phyloP scores from a whole-genome alignment of 805 yeast species.

The Saccharomycopsis capsularis region DNA sequence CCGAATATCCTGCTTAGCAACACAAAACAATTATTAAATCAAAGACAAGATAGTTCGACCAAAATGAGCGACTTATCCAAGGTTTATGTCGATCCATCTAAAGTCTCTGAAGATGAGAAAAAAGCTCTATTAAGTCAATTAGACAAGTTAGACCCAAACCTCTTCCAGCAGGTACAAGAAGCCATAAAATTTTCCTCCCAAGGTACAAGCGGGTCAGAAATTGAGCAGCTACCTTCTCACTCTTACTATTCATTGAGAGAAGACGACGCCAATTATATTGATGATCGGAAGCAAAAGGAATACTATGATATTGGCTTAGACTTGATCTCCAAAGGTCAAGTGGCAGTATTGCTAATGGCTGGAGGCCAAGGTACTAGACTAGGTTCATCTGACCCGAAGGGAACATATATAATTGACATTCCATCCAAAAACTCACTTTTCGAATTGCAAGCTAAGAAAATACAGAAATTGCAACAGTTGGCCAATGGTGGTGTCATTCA shows the following conservation, averaged over 20 bases:
- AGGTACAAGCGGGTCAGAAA: constrained; percentile 22
- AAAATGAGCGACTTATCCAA: constrained; percentile 2
- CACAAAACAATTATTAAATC: too few relatives aligned
- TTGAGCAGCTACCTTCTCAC: constrained; percentile 47
- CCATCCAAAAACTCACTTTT: constrained; percentile 82
- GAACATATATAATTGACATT: constrained; percentile 81
- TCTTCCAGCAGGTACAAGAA: constrained; percentile 19
- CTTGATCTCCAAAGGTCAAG: constrained; percentile 64
- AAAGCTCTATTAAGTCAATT: constrained; percentile 7
- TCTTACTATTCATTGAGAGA: constrained; percentile 42
- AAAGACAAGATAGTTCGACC: too few relatives aligned
- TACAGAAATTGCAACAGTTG: constrained; percentile 53
- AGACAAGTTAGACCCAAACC: constrained; percentile 10
- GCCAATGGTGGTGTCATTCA: constrained; percentile 43
- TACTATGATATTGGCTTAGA: constrained; percentile 55
- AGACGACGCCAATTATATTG: constrained; percentile 26
- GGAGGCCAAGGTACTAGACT: constrained; percentile 98
- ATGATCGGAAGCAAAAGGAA: constrained; percentile 27
- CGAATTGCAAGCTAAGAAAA: constrained; percentile 88
- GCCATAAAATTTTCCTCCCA: constrained; percentile 31
- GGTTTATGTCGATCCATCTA: constrained; percentile 16
- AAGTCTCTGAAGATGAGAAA: constrained; percentile 13
- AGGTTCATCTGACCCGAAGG: constrained; percentile 88
- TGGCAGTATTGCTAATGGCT: constrained; percentile 88
- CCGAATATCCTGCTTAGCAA: too few relatives aligned